Base-by-base conservation (phyloP, 371 early-diverging fungal species). In the Choanephora cucurbitarum region DNA sequence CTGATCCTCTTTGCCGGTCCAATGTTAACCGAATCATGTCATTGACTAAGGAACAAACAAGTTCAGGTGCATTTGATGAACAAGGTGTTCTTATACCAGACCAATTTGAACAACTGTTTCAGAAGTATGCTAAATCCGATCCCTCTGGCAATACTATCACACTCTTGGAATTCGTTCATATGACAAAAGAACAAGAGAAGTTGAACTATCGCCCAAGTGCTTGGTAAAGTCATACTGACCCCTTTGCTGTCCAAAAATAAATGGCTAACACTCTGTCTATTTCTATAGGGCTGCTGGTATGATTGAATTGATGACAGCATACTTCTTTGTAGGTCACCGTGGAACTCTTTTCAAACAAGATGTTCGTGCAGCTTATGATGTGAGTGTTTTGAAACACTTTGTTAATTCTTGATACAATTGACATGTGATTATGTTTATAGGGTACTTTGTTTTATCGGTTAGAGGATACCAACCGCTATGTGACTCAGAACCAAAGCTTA, bases 311-410 rank as follows among this genome's bases (percentile, higher is more conserved):
- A 37, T 57, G 39, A 58, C 66, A 10, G 51, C 62, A 9, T 75
- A 75, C 42, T 60, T 75, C n/a, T 61, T 75, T 49, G 62, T 68
- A 10, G 76, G 76, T 6, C 62, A 72, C 31, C 44, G 46, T 15
- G 76, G 73, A 1, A 28, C 44, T 44, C 31, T 75, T 8, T 40
- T 55, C n/a, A 62, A 60, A 28, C 58, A 65, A 17, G 66, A 72
- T 52, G 63, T 75, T 17, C 57, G 44, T 15, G 63, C 73, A 18
- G 68, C 60, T 9, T 75, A 67, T 47, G 73, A 75, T 64, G 76
- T 75, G 53, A 57, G 68, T 51, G 21, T 51, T 32, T 32, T 37
- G 37, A 13, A 13, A 13, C 14, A 11, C 13, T 37, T 2, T 37
- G 37, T 37, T 37, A 6, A 11, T 37, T 9, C 10, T 3, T 37